Conservation (phyloP, 2,329 filamentous ascomycete genomes). For the Aspergillus sclerotialis region DNA sequence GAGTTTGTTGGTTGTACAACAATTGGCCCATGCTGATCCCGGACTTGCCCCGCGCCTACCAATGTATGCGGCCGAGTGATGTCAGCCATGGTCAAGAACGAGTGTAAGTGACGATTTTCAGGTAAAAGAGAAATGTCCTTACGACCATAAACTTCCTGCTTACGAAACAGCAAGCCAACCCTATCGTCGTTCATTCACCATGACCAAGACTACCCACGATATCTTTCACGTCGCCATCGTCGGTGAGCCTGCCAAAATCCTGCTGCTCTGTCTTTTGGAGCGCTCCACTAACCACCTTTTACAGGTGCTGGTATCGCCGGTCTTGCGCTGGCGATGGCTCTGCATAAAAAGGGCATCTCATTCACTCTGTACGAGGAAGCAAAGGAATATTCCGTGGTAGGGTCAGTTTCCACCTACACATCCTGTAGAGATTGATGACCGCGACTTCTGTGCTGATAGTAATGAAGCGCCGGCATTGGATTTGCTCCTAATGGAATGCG, state of each 20-base stretch:
- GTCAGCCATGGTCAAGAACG: not conserved
- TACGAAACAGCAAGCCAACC: not conserved
- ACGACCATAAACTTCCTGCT: conserved; percentile 1
- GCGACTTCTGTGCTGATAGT: not conserved
- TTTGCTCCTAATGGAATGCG: conserved; percentile 7
- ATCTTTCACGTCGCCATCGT: not conserved
- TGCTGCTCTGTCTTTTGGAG: not conserved
- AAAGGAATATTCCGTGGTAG: conserved; percentile 8
- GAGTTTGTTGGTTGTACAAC: not conserved
- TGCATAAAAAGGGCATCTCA: conserved; percentile 8
- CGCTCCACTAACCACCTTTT: not conserved
- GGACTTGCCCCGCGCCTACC: conserved; percentile 1
- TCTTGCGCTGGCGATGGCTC: conserved; percentile 6
- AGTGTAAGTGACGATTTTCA: not conserved
- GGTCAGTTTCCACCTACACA: conserved; percentile 4
- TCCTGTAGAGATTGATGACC: not conserved
- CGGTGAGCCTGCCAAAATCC: not conserved
- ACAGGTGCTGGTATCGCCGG: conserved; percentile 3
- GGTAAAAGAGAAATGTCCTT: not conserved
- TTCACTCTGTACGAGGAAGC: conserved; percentile 10
- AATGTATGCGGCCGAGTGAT: not conserved
- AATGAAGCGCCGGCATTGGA: conserved; percentile 6
- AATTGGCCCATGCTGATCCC: not conserved
- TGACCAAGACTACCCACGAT: conserved; percentile 1
- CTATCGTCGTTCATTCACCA: conserved; percentile 1